These are phyloP conservation scores for Saturnispora galanensis DNA, from an alignment of 805 yeast species.

Conservation along the genomic window DNA sequence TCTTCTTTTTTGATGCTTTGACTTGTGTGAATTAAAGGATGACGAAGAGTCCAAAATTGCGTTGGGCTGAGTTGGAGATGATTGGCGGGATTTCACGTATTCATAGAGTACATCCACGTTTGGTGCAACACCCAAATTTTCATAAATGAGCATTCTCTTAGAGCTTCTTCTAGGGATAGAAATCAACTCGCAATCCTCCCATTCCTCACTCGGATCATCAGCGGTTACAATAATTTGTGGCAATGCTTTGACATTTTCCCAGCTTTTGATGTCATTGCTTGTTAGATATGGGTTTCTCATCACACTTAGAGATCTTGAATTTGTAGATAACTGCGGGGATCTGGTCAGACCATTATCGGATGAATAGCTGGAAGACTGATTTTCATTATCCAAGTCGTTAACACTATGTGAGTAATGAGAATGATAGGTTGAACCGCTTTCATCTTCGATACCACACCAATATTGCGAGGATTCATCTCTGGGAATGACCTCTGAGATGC, in stretches of 20 bases:
- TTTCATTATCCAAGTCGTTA: no score
- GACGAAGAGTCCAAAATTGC: neutral
- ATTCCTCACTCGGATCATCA: neutral
- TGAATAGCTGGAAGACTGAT: no score
- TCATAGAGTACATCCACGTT: neutral
- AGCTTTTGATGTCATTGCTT: neutral
- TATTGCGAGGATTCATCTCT: neutral
- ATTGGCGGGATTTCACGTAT: slow-evolving; percentile 2
- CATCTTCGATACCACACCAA: no score
- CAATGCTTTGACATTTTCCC: neutral
- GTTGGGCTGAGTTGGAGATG: neutral
- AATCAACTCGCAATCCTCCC: neutral
- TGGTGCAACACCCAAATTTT: slow-evolving; percentile 7
- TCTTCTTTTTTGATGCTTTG: neutral
- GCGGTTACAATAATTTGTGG: neutral
- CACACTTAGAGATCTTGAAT: no score
- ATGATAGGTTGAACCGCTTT: no score
- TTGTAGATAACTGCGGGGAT: no score
- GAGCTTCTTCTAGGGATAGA: slow-evolving; percentile 13
- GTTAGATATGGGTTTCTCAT: no score
- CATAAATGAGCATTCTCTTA: slow-evolving; percentile 5
- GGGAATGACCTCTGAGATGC: neutral
- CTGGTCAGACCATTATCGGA: no score
- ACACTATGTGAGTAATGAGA: no score
- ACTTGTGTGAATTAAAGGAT: neutral